Conservation (phyloP, 306 rosid species). For the Cicer judaicum region DNA sequence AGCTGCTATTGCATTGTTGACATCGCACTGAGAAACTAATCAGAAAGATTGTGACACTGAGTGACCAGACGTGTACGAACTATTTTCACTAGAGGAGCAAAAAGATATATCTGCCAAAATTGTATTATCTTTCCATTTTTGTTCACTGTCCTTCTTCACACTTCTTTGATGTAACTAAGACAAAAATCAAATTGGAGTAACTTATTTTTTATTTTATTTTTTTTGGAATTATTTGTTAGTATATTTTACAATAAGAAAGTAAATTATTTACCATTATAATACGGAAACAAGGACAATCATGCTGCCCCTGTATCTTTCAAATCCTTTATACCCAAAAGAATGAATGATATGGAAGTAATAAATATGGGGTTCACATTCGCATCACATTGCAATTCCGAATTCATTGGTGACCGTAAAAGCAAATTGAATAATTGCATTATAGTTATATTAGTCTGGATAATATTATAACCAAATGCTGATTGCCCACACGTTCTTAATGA, state of each 20-base stretch:
- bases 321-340: slow-evolving; percentile 10
- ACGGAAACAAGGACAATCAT: slow-evolving; percentile 1
- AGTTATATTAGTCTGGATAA: no score
- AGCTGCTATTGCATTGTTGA: slow-evolving; percentile 45
- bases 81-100: slow-evolving; percentile 7
- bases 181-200: not conserved
- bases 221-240: slow-evolving; percentile 3
- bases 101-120: slow-evolving; percentile 24
- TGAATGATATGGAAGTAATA: not conserved
- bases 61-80: slow-evolving; percentile 23
- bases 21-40: slow-evolving; percentile 28
- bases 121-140: slow-evolving; percentile 2
- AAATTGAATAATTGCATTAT: not conserved
- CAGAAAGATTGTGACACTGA: slow-evolving; percentile 37
- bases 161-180: no score
- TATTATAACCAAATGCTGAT: no score
- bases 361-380: slow-evolving; percentile 3
- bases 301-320: slow-evolving; percentile 9
- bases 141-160: not conserved
- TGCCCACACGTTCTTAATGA: no score
- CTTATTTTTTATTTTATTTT: no score
- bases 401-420: not conserved
- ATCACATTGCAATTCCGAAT: slow-evolving; percentile 23
- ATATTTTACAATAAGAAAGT: not conserved
- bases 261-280: slow-evolving; percentile 20